Base-by-base conservation (phyloP, 2,329 filamentous ascomycete species). In the Orbilia oligospora region DNA sequence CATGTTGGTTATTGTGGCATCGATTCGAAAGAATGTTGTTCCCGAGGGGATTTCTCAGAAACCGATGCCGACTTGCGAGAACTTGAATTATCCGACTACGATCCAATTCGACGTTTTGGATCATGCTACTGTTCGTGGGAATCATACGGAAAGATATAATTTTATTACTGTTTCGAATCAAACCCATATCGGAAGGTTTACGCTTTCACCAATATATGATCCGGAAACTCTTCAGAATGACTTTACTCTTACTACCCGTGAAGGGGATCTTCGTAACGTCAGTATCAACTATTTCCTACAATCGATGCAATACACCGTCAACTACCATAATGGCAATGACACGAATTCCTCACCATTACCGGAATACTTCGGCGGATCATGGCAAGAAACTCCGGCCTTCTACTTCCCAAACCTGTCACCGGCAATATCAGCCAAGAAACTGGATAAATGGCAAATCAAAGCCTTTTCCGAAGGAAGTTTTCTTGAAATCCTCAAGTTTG, bases 1-100 rank as follows among this genome's bases (percentile, higher is more conserved):
- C n/a, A 78, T 78, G 75, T 48, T 78, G 22, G 72, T 78, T 10
- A 67, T 78, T n/a, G 24, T 78, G 16, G 75, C 68, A 6, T 63
- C 75, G 8, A 68, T 78, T 22, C 75, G 68, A 5, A 72, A 69
- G 69, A 56, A 65, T 36, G 46, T 72, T n/a, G 63, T 44, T 14
- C 27, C 71, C 22, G 33, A 61, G 3, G 27, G 67, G 6, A 18
- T 41, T 16, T 48, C 46, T 0, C 53, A 68, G 24, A 68, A 68
- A 44, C 51, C 55, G 4, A 64, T 69, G 22, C 68, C 68, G 2
- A 69, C 63, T 49, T 78, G 75, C 38, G 55, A 58, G n/a, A 78
- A 53, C 14, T 18, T 78, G 18, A 68, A 68, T 20, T 78, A 78
- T 41, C 75, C 53, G 20, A 78, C 75, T 44, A 55, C 49, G 0